Percentiles rank a stretch among this genome's conserved stretches.
These are phyloP conservation scores for Helianthus tuberosus DNA, from an alignment of 129 eudicot genomes.

Conservation along the genomic window DNA sequence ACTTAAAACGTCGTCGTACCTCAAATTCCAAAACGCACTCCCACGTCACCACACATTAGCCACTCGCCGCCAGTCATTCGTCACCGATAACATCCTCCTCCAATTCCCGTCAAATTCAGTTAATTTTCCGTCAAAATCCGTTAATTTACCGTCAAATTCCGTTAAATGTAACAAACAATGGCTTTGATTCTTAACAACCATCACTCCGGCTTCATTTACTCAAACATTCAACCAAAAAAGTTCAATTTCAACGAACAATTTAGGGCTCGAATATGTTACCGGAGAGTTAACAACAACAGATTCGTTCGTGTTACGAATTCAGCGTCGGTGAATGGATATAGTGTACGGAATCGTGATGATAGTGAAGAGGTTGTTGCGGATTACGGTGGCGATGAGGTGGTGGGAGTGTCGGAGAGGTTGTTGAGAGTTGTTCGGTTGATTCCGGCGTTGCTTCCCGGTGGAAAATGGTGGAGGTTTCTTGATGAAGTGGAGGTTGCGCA, in stretches of 20 bases:
- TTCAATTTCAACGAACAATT: constrained; percentile 6
- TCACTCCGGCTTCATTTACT: constrained; percentile 28
- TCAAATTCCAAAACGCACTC: background rate
- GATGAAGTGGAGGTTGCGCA: constrained; percentile 51
- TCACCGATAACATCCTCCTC: constrained; percentile 24
- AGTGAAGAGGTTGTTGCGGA: constrained; percentile 15
- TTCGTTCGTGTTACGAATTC: constrained; percentile 33
- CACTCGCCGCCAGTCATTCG: constrained; percentile 41
- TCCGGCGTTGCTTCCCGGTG: constrained; percentile 69
- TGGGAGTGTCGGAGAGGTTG: constrained; percentile 42
- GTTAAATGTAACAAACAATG: constrained; percentile 35
- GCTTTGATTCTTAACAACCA: constrained; percentile 36
- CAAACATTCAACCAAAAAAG: constrained; percentile 9
- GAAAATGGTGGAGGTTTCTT: constrained; percentile 84
- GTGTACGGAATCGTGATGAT: constrained; percentile 31
- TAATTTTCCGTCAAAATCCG: background rate
- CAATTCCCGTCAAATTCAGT: background rate
- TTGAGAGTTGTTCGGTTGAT: constrained; percentile 37
- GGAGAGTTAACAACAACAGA: constrained; percentile 26
- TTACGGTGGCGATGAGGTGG: constrained; percentile 7
- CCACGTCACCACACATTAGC: constrained; percentile 36
- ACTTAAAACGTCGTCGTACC: constrained; percentile 10
- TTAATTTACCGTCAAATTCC: background rate
- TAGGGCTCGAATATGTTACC: constrained; percentile 7
- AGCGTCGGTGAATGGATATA: constrained; percentile 60